Evolutionary conservation across 768 basidiomycete species (phyloP).

Genomic region (Paxillus involutus): DNA sequence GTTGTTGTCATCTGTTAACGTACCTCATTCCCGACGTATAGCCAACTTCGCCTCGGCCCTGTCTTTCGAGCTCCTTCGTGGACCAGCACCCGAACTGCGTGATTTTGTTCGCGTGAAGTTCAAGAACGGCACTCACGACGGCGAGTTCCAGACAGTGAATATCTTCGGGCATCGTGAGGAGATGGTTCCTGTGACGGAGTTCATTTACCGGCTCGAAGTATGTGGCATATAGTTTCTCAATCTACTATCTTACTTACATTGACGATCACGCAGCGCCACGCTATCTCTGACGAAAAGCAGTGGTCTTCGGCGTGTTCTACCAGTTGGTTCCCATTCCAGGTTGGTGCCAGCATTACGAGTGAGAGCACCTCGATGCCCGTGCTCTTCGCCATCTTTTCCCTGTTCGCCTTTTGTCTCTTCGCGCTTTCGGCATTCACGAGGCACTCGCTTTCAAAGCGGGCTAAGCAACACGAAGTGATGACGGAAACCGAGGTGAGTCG

Average conservation of each 20-base stretch:
- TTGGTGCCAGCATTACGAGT: conserved; percentile 2
- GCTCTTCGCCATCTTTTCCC: conserved; percentile 1
- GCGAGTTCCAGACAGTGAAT: conserved; percentile 59
- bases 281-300: conserved; percentile 36
- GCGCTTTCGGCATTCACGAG: conserved; percentile 13
- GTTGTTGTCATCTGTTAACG: background rate
- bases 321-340: conserved; percentile 24
- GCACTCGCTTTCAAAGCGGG: conserved; percentile 7
- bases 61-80: conserved; percentile 73
- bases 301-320: conserved; percentile 41
- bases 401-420: conserved; percentile 15
- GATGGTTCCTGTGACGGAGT: conserved; percentile 73
- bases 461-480: conserved; percentile 2
- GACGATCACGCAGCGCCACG: conserved; percentile 30
- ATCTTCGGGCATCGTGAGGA: conserved; percentile 71
- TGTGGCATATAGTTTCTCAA: conserved; percentile 5
- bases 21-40: conserved; percentile 21
- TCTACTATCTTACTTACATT: background rate
- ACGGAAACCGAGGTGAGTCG: conserved; percentile 13
- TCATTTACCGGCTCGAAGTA: conserved; percentile 80
- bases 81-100: conserved; percentile 70
- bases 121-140: conserved; percentile 68
- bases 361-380: background rate
- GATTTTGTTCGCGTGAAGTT: conserved; percentile 83
- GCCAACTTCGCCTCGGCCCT: conserved; percentile 74